Evolutionary conservation across 768 basidiomycete species (phyloP), one percentile per base, ranked within the genome.

Genomic region (Tubosaeta brunneosetosa): DNA sequence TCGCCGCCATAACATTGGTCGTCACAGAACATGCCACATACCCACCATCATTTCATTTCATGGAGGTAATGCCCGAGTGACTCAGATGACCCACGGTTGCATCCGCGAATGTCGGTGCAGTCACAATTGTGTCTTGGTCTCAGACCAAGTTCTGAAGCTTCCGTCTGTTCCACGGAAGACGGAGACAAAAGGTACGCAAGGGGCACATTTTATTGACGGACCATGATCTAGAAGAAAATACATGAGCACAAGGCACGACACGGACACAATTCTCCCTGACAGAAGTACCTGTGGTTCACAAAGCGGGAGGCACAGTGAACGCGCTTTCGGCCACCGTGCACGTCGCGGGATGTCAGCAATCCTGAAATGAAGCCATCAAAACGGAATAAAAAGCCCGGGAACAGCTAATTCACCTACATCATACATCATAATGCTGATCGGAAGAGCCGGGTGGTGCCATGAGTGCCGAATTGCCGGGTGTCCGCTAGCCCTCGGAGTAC

Each of bases 361-460:
- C 34, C 16, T 34, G 29, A 49, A 46, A 49, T 53, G 55, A 57
- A 58, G 14, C 17, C 27, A 42, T 26, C 12, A n/a, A 37, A 27
- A 36, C 19, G 14, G 25, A 27, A 14, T 12, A 5, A 25, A 34
- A 34, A 11, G 27, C 13, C n/a, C 36, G 34, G 26, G 50, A 17
- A 37, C 27, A 27, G 25, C 12, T 25, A 10, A 48, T 17, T 38
- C 25, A 26, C 43, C 40, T 22, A 31, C 37, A 27, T 22, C 3
- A 43, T n/a, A 8, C 32, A 44, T 44, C 37, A 17, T 32, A 44
- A 19, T 17, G 44, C 44, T 13, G 14, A 14, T 42, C 41, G 41
- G 14, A 26, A 27, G 41, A 27, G 41, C 14, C 25, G 22, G 6
- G 7, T 11, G 13, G 22, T 41, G 12, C 40, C 40, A 22, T 12